Evolutionary conservation across 1,284 basidiomycete species (phyloP), one percentile per base, ranked within the genome.

Genomic region (Cystobasidium sp.): DNA sequence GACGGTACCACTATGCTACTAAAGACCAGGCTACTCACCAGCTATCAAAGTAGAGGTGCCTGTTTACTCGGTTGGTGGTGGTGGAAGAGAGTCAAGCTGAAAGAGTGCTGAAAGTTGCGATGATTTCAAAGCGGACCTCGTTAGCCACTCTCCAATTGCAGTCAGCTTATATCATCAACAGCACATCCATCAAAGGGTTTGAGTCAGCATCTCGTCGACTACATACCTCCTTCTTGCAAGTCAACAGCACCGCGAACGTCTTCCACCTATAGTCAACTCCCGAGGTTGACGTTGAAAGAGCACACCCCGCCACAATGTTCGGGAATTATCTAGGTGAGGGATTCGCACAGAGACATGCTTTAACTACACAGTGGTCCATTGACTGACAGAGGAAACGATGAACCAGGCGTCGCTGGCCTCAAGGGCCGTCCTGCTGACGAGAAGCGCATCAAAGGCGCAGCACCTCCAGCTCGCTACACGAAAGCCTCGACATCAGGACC

Each of bases 301-400:
- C 20, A 51, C 31, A 51, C 46, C 49, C 39, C 39, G 64, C 49
- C 64, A 71, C 41, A 43, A 71, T 73, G 70, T 73, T 66, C 55
- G 70, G 70, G 20, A 73, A 73, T 24, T 73, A 71, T 64, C 69
- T 71, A 51, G 59, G 68, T 63, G 47, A 31, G 65, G 14, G 47
- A 1, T 16, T 20, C 2, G 6, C 47, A 37, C 4, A 4, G 31
- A 47, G 14, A 14, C 43, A 18, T 20, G 5, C 43, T 24, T 9
- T 8, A 7, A 1, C 18, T 46, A 46, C 7, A 5, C 8, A 47
- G 14, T 4, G 62, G 56, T 9, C 14, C 31, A 46, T 51, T 59
- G 52, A 18, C 37, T 61, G 59, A n/a, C 18, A 20, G 44, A 12
- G 39, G 18, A 9, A 18, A 37, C 44, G 20, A 22, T 41, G 39